Evolutionary conservation across 768 basidiomycete genomes (phyloP), one percentile per base, ranked within the genome.

Genomic region (Lactarius quietus): DNA sequence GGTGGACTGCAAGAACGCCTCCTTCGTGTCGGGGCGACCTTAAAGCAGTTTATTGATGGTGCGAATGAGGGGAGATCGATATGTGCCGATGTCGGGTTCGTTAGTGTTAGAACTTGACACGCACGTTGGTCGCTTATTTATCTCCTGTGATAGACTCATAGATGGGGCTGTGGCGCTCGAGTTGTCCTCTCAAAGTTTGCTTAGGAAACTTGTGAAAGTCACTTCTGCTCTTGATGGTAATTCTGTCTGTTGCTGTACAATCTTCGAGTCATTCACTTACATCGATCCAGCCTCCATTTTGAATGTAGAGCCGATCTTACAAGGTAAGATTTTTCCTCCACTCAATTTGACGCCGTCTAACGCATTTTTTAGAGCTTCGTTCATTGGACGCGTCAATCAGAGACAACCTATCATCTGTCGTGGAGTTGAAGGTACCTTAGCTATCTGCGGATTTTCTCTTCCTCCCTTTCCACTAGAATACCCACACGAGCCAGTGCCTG

Each of bases 401-500:
- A 38, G 26, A 62, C 61, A 48, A 62, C 61, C 15, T 61, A 45
- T 36, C 36, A 43, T 57, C 48, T 26, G 62, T 67, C 23, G 41
- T 53, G 3, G 53, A 54, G 39, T 38, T n/a, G n/a, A n/a, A n/a
- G n/a, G n/a, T n/a, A n/a, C n/a, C n/a, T n/a, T n/a, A n/a, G n/a
- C n/a, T n/a, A 26, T 45, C 15, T 45, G 53, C 41, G 6, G 23
- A 28, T 35, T 18, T 20, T 41, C 60, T 52, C 39, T 26, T 54
- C 51, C 57, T 57, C 15, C 69, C 45, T 26, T 10, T 3, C 15
- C 56, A 64, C 65, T 68, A 93, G 89, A 92, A 93, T 69, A 76
- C 82, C 6, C 89, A 85, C 70, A 92, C 88, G 3, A 82, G 83
- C 54, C 85, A 86, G 71, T 84, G 82, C 69, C 76, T 96, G 38